phyloP scores from a whole-genome alignment of 495 filamentous ascomycete species.

The Aspergillus hancockii region DNA sequence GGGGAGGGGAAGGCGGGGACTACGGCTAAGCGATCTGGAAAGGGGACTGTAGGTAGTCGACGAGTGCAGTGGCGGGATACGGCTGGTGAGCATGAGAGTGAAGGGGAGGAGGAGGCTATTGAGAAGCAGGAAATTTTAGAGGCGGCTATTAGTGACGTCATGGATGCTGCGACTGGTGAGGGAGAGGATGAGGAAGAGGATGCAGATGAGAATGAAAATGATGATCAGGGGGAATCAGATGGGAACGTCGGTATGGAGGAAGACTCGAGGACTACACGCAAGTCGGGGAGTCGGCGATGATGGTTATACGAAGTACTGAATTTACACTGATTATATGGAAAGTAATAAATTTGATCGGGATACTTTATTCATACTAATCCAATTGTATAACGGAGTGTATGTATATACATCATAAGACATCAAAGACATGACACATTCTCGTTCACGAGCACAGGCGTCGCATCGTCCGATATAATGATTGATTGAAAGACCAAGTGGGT shows the following conservation, averaged over 20 bases:
- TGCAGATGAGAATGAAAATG: constrained; percentile 20
- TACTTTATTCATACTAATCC: neutral
- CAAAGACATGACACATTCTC: constrained; percentile 23
- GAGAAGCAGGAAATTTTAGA: constrained; percentile 33
- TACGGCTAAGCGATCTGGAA: constrained; percentile 24
- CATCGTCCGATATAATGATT: constrained; percentile 5
- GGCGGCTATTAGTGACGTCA: constrained; percentile 30
- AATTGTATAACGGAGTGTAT: neutral
- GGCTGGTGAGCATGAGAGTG: constrained; percentile 29
- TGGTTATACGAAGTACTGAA: constrained; percentile 8
- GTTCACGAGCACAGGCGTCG: constrained; percentile 18
- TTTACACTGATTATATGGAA: neutral
- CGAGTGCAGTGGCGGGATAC: constrained; percentile 22
- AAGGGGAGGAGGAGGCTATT: constrained; percentile 40
- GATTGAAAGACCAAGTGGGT: constrained; percentile 1
- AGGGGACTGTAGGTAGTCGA: constrained; percentile 17
- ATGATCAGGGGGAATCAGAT: constrained; percentile 20
- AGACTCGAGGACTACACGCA: constrained; percentile 1
- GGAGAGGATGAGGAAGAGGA: constrained; percentile 18
- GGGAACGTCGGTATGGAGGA: constrained; percentile 20
- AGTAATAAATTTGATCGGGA: neutral
- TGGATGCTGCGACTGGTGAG: constrained; percentile 24
- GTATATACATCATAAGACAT: constrained; percentile 26
- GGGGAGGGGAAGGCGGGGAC: constrained; percentile 21
- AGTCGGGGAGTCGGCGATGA: constrained; percentile 15